Evolutionary conservation across 2,329 filamentous ascomycete genomes (phyloP), one percentile per base, ranked within the genome.

Genomic region (Neonectria hederae): DNA sequence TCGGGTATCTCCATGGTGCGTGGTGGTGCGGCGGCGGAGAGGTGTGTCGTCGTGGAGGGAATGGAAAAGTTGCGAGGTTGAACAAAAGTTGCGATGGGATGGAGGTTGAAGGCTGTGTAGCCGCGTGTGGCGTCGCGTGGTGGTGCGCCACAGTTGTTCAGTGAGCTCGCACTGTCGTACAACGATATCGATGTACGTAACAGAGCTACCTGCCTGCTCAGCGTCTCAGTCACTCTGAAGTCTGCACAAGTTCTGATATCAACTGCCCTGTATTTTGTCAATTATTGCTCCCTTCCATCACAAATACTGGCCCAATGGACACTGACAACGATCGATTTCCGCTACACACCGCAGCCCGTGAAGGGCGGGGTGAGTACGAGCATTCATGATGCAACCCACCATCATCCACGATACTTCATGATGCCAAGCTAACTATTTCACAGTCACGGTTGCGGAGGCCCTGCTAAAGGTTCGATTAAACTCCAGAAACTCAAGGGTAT

Each of bases 301-400:
- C 17, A 30, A 78, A 22, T 10, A n/a, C 9, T 9, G 45, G 3
- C 22, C 4, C 46, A 75, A 76, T 78, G 55, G 75, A 79, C 7
- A 68, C 56, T 5, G 77, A 83, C 21, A 71, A 79, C 48, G 83
- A 89, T 55, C 93, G 91, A 73, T 97, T 90, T 72, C 91, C 93
- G 28, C 90, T 97, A 46, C 95, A 98, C 76, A 92, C 92, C 69
- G 95, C 95, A 45, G 91, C 91, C 66, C 87, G 94, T 61, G 93
- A 97, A 78, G 94, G 94, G 45, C 91, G 89, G 83, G 86, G 94
- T 97, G 85, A 76, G 85, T 72, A 57, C 13, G 5, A 21, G 17
- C n/a, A 21, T 42, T n/a, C 38, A 42, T 42, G 38, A 42, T 42
- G 38, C 19, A 55, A 62, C 59, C 52, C 28, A 26, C 35, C 45